Conservation (phyloP, 208 protist species). For the Entamoeba histolytica region DNA sequence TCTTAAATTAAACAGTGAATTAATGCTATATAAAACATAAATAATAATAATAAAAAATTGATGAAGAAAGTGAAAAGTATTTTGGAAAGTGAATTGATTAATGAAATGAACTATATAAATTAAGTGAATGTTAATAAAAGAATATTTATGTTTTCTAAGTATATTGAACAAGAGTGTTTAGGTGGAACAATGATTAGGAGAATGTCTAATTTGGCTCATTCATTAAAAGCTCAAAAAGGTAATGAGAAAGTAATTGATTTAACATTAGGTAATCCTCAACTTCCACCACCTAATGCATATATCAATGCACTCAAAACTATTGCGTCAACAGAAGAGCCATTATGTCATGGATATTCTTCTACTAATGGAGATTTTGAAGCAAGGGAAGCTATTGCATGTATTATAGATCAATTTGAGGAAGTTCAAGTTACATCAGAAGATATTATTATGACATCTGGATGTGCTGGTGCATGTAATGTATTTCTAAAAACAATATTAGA, state of each 20-base stretch:
- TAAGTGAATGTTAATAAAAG: too few relatives aligned
- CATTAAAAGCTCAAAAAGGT: background rate
- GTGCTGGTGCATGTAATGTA: slow-evolving; percentile 9
- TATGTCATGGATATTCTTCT: slow-evolving; percentile 5
- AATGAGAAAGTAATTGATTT: slow-evolving; percentile 14
- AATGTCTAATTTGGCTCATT: slow-evolving; percentile 5
- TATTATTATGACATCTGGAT: slow-evolving; percentile 1
- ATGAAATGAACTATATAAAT: too few relatives aligned
- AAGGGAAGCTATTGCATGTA: background rate
- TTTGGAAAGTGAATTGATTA: too few relatives aligned
- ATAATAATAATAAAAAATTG: too few relatives aligned
- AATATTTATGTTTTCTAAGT: background rate
- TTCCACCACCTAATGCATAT: slow-evolving; percentile 5
- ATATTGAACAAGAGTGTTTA: background rate
- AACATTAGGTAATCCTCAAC: slow-evolving; percentile 11
- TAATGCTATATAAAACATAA: too few relatives aligned
- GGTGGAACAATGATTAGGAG: background rate
- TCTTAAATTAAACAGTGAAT: too few relatives aligned
- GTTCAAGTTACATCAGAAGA: slow-evolving; percentile 3
- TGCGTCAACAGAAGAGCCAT: background rate
- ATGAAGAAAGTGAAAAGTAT: too few relatives aligned
- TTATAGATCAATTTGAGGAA: slow-evolving; percentile 3
- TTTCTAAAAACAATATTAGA: slow-evolving; percentile 5
- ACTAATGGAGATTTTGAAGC: background rate
- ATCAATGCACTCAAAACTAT: background rate